A percentile compares a stretch with the other conserved stretches of the same genome.
phyloP scores from a whole-genome alignment of 345 rosid genomes.

The Eucalyptus sideroxylon region DNA sequence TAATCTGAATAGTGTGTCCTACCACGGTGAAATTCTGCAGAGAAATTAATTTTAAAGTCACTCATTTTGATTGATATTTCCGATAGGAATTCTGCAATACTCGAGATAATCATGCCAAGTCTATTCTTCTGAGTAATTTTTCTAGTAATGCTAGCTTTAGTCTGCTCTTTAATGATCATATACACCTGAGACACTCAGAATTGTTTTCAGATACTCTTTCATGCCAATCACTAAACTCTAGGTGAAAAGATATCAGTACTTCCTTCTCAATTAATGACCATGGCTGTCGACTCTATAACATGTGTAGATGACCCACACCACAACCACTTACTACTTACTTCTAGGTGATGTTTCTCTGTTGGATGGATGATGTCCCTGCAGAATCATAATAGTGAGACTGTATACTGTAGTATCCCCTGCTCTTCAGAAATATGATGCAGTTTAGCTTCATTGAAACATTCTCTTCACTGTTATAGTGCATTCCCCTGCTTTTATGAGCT shows the following conservation, averaged over 20 bases:
- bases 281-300: neutral
- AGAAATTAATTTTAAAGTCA: neutral
- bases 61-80: neutral
- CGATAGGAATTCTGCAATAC: neutral
- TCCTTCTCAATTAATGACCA: neutral
- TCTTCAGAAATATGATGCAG: neutral
- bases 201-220: neutral
- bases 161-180: neutral
- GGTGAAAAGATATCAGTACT: neutral
- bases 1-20: neutral
- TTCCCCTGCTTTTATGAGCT: neutral
- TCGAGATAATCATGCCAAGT: neutral
- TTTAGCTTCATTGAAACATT: neutral
- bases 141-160: neutral
- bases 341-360: neutral
- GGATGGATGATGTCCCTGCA: neutral
- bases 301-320: neutral
- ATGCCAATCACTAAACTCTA: neutral
- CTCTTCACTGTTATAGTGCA: neutral
- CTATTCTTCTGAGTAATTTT: neutral
- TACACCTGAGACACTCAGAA: neutral
- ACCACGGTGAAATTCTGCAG: neutral
- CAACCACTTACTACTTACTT: neutral
- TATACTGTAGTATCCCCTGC: neutral
- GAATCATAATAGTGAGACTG: neutral